Evolutionary conservation across 2,329 filamentous ascomycete genomes (phyloP), one percentile per base, ranked within the genome.

Genomic region (Aspergillus pseudotamarii): DNA sequence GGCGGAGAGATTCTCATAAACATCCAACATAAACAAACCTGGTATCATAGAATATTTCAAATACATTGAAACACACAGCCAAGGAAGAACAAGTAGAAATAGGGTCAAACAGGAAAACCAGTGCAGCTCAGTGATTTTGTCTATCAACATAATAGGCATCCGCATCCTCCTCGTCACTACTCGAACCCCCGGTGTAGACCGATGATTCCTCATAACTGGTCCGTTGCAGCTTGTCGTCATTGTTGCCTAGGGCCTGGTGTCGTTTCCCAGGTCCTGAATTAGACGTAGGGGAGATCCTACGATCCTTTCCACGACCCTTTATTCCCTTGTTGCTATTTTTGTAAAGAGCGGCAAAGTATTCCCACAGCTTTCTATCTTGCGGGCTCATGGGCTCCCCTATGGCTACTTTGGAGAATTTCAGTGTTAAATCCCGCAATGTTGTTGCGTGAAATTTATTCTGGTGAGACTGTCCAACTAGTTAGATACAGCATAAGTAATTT

Each of bases 261-360:
- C 71, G 64, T 62, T 66, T 67, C 12, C 68, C 54, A 1, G 56
- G 36, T 32, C 68, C 67, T 8, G 72, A 68, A 34, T 72, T 73
- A 41, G 70, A 69, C 6, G 70, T 72, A 19, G 72, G 74, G 21
- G 76, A 74, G 57, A 80, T 79, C 8, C 76, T 72, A 23, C 92
- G 85, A 70, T 94, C 91, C 75, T 94, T 95, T 50, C 95, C 95
- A 53, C 95, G 89, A 12, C 95, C 95, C 79, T 97, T 98, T 83
- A 98, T 97, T 1, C 95, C 95, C 78, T 97, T 97, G 85, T 98
- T 98, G 80, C 91, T 94, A 80, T 98, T 96, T 83, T 96, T 97
- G 85, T 97, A 97, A n/a, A 97, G 84, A 0, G 85, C 85, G 4
- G 89, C 86, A 74, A 98, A 95, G 80, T 97, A 96, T 69, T 91